Conservation (phyloP, 306 rosid genomes). For the Canavalia ensiformis region DNA sequence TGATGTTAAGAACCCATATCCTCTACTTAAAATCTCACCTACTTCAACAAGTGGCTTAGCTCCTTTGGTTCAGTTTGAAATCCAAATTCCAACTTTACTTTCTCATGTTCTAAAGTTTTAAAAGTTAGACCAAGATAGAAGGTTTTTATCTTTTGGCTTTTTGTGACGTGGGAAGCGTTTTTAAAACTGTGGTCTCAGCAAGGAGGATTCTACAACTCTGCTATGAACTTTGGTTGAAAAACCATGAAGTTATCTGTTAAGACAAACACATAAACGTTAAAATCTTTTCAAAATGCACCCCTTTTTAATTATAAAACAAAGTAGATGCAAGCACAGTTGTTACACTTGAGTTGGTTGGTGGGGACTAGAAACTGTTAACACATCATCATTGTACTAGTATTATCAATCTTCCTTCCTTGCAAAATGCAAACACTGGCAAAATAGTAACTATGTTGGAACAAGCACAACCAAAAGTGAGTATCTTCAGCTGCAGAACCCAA, state of each 20-base stretch:
- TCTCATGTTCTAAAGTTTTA: slow-evolving; percentile 4
- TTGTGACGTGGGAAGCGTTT: background rate
- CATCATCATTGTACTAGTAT: background rate
- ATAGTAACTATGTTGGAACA: slow-evolving; percentile 28
- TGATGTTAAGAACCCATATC: background rate
- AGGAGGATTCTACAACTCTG: background rate
- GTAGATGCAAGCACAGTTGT: slow-evolving; percentile 3
- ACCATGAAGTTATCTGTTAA: background rate
- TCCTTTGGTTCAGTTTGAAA: background rate
- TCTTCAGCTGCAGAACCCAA: slow-evolving; percentile 52
- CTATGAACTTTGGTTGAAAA: background rate
- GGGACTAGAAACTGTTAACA: slow-evolving; percentile 23
- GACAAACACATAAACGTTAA: background rate
- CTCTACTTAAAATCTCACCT: background rate
- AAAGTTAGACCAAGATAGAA: background rate
- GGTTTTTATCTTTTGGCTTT: background rate
- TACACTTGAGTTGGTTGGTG: slow-evolving; percentile 8
- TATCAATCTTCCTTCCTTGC: slow-evolving; percentile 25
- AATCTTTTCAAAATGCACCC: background rate
- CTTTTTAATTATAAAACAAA: slow-evolving; percentile 21
- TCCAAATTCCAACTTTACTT: slow-evolving; percentile 25
- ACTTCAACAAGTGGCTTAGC: background rate
- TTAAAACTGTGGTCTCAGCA: background rate
- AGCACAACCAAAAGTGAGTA: slow-evolving; percentile 46
- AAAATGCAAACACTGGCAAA: background rate